phyloP scores from a whole-genome alignment of 148 eudicot genomes.

The Polygonum maritimum region DNA sequence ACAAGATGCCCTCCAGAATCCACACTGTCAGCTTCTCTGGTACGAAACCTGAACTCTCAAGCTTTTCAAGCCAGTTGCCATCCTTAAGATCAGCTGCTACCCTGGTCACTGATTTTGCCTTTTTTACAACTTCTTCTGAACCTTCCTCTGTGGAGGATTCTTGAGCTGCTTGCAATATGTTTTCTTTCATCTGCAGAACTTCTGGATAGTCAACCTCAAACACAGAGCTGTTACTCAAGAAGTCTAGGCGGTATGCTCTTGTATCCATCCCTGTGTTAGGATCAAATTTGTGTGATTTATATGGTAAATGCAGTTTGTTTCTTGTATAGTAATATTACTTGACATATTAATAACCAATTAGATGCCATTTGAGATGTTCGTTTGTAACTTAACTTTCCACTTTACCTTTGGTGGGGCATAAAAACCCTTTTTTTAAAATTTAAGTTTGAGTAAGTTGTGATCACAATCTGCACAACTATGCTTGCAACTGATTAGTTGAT shows the following conservation, averaged over 20 bases:
- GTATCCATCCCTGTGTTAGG: slow-evolving; percentile 80
- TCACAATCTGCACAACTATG: neutral
- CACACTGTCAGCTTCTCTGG: slow-evolving; percentile 67
- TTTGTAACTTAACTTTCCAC: neutral
- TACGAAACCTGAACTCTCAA: slow-evolving; percentile 58
- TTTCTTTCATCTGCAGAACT: slow-evolving; percentile 69
- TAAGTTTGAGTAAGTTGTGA: neutral
- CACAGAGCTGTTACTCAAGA: slow-evolving; percentile 60
- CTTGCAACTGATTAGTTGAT: neutral
- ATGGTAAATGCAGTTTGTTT: neutral
- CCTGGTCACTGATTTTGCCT: slow-evolving; percentile 61
- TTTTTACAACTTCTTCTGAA: slow-evolving; percentile 25
- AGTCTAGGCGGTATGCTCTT: slow-evolving; percentile 69
- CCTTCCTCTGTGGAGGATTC: slow-evolving; percentile 31
- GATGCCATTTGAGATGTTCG: neutral
- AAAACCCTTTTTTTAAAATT: neutral
- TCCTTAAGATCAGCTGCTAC: slow-evolving; percentile 70
- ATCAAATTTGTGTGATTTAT: slow-evolving; percentile 6
- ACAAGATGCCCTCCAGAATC: slow-evolving; percentile 84
- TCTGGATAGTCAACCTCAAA: slow-evolving; percentile 87
- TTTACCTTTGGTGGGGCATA: neutral
- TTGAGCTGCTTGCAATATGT: slow-evolving; percentile 54
- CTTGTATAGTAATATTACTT: neutral
- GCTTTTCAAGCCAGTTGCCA: slow-evolving; percentile 67
- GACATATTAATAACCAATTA: neutral